Percentiles rank a stretch among this genome's conserved stretches.
Conservation (phyloP, 2,329 filamentous ascomycete species). For the Sclerotiophoma versabilis region DNA sequence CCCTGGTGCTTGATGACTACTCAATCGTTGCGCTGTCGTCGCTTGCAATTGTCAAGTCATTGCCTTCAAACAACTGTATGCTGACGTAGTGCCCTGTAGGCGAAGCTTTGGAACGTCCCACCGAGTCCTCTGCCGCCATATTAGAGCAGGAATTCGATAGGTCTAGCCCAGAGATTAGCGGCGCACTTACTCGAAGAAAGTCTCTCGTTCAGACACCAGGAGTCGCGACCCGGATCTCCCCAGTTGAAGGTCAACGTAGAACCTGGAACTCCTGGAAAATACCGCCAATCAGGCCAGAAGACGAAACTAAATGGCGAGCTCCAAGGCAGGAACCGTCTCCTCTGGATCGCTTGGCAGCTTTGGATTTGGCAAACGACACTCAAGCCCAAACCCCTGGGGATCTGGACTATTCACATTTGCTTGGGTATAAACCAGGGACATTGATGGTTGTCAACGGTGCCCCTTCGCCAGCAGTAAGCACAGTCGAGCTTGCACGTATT, state of each 20-base stretch:
- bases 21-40: background rate
- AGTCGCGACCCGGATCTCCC: conserved; percentile 44
- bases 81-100: conserved; percentile 29
- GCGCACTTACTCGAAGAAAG: conserved; percentile 46
- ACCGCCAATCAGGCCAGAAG: conserved; percentile 31
- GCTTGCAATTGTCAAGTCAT: background rate
- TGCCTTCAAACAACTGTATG: background rate
- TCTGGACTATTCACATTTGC: conserved; percentile 52
- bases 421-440: conserved; percentile 52
- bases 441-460: conserved; percentile 57
- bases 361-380: conserved; percentile 33
- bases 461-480: conserved; percentile 54
- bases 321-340: conserved; percentile 27
- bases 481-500: conserved; percentile 18
- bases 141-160: conserved; percentile 20
- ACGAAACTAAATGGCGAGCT: conserved; percentile 43
- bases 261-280: conserved; percentile 44
- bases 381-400: conserved; percentile 52
- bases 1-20: background rate
- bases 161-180: conserved; percentile 24
- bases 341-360: conserved; percentile 26
- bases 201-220: conserved; percentile 52
- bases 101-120: conserved; percentile 37
- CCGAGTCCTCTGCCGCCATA: conserved; percentile 14
- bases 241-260: conserved; percentile 43